Evolutionary conservation across 1,284 basidiomycete species (phyloP).

Genomic region (Pseudozyma thailandica): DNA sequence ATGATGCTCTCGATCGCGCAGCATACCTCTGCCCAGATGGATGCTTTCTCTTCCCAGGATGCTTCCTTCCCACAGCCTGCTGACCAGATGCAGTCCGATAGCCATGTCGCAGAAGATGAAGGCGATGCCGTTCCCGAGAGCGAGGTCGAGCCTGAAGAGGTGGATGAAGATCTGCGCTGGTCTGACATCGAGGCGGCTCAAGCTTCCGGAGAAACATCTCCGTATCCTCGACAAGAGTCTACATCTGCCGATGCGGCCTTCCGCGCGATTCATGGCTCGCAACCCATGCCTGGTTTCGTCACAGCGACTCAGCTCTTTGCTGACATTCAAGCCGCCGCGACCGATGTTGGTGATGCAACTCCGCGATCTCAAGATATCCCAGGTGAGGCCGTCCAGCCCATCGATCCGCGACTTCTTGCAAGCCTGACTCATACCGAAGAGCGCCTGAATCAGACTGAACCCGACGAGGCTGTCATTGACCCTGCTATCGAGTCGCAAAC

Average conservation of each 20-base stretch:
- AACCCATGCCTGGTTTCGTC: slow-evolving; percentile 36
- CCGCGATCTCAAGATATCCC: not conserved
- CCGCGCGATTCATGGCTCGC: slow-evolving; percentile 29
- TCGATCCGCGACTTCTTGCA: slow-evolving; percentile 32
- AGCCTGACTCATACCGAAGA: not conserved
- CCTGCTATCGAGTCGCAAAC: not conserved
- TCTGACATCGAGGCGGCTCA: slow-evolving; percentile 24
- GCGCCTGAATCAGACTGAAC: not conserved
- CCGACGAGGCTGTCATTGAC: not conserved
- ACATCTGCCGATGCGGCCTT: slow-evolving; percentile 13
- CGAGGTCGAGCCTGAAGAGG: slow-evolving; percentile 41
- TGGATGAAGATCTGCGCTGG: slow-evolving; percentile 43
- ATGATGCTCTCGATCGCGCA: not conserved
- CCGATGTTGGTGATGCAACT: not conserved
- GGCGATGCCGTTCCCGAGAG: slow-evolving; percentile 33
- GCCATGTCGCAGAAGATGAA: slow-evolving; percentile 1
- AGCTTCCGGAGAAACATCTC: slow-evolving; percentile 1
- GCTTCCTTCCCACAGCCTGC: not conserved
- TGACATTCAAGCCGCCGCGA: slow-evolving; percentile 15
- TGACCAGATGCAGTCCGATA: not conserved
- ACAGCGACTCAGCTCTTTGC: slow-evolving; percentile 35
- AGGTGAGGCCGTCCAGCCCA: not conserved
- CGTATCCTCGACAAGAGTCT: not conserved
- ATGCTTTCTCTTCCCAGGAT: not conserved
- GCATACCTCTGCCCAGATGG: not conserved